Conservation (phyloP, 495 filamentous ascomycete species). For the Platismatia glauca region DNA sequence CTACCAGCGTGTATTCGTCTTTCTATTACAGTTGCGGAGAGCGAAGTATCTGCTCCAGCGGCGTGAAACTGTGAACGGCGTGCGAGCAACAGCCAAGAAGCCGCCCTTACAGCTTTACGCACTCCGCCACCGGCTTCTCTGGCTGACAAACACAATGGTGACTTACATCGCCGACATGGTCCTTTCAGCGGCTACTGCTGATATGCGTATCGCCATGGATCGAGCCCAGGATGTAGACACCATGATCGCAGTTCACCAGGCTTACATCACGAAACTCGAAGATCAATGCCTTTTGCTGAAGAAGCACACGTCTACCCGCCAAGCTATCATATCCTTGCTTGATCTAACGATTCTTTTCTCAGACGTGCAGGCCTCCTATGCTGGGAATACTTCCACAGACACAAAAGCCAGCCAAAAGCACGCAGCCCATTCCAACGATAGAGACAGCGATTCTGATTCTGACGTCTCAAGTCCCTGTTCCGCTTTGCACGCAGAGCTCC, state of each 20-base stretch:
- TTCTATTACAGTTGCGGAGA: conserved; percentile 69
- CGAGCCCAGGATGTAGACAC: conserved; percentile 66
- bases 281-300: conserved; percentile 58
- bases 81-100: neutral
- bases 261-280: conserved; percentile 51
- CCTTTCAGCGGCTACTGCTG: conserved; percentile 45
- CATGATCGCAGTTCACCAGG: conserved; percentile 63
- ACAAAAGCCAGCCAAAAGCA: neutral
- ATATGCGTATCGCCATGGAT: conserved; percentile 45
- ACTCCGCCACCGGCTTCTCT: conserved; percentile 65
- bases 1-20: conserved; percentile 63
- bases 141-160: conserved; percentile 67
- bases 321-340: conserved; percentile 57
- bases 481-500: conserved; percentile 24
- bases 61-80: conserved; percentile 32
- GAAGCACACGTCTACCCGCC: conserved; percentile 53
- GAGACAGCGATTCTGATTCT: conserved; percentile 17
- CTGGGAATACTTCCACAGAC: conserved; percentile 9
- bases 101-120: conserved; percentile 41
- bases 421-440: conserved; percentile 19
- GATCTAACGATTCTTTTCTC: conserved; percentile 46
- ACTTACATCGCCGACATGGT: conserved; percentile 68
- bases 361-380: conserved; percentile 35
- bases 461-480: conserved; percentile 27
- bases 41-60: conserved; percentile 60